These are phyloP conservation scores for Stramenopiles sp. DNA, from an alignment of 352 stramenopile genomes.

Conservation along the genomic window DNA sequence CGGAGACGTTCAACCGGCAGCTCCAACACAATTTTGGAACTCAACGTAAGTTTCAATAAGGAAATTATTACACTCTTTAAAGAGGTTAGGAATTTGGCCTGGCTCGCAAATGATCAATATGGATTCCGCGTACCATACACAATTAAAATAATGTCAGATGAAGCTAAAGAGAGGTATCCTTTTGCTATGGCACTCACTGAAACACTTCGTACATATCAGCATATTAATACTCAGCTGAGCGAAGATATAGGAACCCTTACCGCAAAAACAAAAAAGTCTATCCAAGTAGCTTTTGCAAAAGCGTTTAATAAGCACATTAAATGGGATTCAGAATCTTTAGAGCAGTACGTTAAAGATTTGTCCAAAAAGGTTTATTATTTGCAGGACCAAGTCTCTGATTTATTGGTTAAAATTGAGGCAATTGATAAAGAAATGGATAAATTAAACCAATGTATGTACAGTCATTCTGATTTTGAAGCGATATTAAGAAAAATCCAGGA, in stretches of 20 bases:
- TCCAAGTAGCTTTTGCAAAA: conserved; percentile 15
- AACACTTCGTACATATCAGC: conserved; percentile 76
- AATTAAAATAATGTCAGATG: conserved; percentile 79
- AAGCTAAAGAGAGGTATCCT: conserved; percentile 87
- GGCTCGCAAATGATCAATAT: conserved; percentile 36
- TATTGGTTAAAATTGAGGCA: conserved; percentile 69
- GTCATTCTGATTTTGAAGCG: conserved; percentile 22
- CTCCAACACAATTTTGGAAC: conserved; percentile 35
- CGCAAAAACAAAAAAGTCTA: conserved; percentile 28
- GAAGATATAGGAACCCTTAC: conserved; percentile 65
- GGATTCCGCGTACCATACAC: conserved; percentile 88
- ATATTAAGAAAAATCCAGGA: conserved; percentile 66
- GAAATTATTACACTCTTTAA: conserved; percentile 93
- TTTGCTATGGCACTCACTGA: conserved; percentile 88
- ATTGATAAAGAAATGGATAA: conserved; percentile 65
- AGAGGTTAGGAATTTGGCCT: conserved; percentile 94
- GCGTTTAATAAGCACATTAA: conserved; percentile 22
- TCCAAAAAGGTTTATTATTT: conserved; percentile 78
- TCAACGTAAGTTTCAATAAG: conserved; percentile 82
- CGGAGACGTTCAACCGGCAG: conserved; percentile 21
- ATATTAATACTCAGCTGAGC: conserved; percentile 48
- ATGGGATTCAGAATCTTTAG: conserved; percentile 36
- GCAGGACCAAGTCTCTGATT: conserved; percentile 92
- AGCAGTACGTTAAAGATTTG: conserved; percentile 59
- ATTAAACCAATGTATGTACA: conserved; percentile 41